phyloP scores from a whole-genome alignment of 2,329 filamentous ascomycete genomes.

The Trichoderma semiorbis region DNA sequence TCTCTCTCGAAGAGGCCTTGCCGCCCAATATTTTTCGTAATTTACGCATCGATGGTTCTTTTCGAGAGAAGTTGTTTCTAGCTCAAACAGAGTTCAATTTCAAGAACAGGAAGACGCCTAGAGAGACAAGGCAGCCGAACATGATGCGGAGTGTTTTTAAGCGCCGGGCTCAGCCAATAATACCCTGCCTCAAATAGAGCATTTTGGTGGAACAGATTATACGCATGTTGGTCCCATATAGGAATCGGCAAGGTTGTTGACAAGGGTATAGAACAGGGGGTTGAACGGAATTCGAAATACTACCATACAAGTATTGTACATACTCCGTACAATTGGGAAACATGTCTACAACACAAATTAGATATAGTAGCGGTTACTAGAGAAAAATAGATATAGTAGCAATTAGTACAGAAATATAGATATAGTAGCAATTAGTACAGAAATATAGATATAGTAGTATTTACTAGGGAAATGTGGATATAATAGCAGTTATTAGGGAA shows the following conservation, averaged over 20 bases:
- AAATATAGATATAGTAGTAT: no score
- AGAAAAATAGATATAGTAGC: no score
- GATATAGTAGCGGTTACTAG: no score
- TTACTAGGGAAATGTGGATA: no score
- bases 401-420: no score
- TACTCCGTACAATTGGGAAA: neutral
- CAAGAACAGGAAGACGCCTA: neutral
- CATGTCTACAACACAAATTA: neutral
- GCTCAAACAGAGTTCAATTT: no score
- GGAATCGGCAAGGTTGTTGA: neutral
- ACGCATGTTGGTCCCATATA: neutral
- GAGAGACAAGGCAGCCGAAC: neutral
- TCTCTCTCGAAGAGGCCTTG: neutral
- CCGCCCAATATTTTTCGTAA: neutral
- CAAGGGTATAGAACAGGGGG: neutral
- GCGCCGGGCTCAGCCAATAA: neutral
- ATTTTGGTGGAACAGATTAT: neutral
- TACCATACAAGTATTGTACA: neutral
- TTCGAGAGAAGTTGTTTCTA: no score
- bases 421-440: no score
- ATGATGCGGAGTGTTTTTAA: neutral
- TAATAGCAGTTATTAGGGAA: no score
- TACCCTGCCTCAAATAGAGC: neutral
- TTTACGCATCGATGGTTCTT: neutral
- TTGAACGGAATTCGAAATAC: neutral